Evolutionary conservation across 2,329 filamentous ascomycete genomes (phyloP).

Genomic region (Neospermospora avenae): DNA sequence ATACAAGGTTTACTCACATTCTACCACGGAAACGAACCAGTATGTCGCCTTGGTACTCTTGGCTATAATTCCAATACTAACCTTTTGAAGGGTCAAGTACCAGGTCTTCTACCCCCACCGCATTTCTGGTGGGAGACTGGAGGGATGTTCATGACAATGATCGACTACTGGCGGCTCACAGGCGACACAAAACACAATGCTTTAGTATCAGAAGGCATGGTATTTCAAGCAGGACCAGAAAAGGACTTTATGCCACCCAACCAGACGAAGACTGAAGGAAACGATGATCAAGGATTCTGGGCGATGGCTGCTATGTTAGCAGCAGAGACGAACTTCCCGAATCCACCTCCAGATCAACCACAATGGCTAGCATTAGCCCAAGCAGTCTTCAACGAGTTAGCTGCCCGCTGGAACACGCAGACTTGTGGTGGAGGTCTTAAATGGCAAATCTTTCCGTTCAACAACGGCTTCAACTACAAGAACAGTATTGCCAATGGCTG

Average conservation of each 20-base stretch:
- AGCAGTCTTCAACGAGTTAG: conserved; percentile 77
- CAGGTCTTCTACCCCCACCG: conserved; percentile 48
- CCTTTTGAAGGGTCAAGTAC: conserved; percentile 40
- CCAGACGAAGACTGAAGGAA: conserved; percentile 64
- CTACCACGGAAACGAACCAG: conserved; percentile 50
- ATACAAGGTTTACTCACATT: conserved; percentile 49
- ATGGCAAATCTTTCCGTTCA: conserved; percentile 83
- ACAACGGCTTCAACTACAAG: conserved; percentile 78
- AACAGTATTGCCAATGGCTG: conserved; percentile 60
- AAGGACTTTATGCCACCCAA: conserved; percentile 75
- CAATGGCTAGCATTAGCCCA: conserved; percentile 70
- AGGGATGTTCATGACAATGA: conserved; percentile 67
- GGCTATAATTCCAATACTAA: conserved; percentile 4
- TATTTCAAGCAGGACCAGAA: conserved; percentile 69
- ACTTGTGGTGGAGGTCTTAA: conserved; percentile 72
- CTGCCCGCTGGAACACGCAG: conserved; percentile 64
- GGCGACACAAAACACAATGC: conserved; percentile 69
- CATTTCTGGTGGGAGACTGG: conserved; percentile 65
- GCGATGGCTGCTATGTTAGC: conserved; percentile 66
- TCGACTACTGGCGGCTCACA: conserved; percentile 83
- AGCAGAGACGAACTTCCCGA: conserved; percentile 60
- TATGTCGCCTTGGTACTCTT: conserved; percentile 13
- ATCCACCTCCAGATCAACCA: conserved; percentile 53
- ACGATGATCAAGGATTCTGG: conserved; percentile 76
- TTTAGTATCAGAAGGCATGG: conserved; percentile 61